phyloP scores from a whole-genome alignment of 164 flowering plant genomes.

The Umbilicus rupestris region DNA sequence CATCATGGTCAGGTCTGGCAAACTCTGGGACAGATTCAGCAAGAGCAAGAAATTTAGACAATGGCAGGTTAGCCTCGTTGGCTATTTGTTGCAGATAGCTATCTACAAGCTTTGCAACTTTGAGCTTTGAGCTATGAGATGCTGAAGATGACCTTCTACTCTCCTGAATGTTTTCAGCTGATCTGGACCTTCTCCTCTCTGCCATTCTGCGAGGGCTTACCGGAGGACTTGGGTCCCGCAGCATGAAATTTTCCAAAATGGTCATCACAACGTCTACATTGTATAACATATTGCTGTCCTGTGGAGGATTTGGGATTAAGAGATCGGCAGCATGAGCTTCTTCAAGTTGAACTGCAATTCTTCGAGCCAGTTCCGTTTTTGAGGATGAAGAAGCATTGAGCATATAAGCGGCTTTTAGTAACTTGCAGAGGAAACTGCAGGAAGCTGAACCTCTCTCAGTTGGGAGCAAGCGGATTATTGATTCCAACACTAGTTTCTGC shows the following conservation, averaged over 20 bases:
- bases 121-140: slow-evolving; percentile 68
- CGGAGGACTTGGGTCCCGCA: slow-evolving; percentile 77
- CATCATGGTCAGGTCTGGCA: slow-evolving; percentile 85
- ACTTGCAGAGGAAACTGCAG: slow-evolving; percentile 67
- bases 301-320: slow-evolving; percentile 49
- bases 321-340: slow-evolving; percentile 72
- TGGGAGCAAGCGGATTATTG: slow-evolving; percentile 73
- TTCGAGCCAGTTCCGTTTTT: slow-evolving; percentile 58
- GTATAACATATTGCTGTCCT: slow-evolving; percentile 30
- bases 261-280: slow-evolving; percentile 64
- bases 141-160: slow-evolving; percentile 65
- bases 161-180: slow-evolving; percentile 74
- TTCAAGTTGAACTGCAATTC: slow-evolving; percentile 71
- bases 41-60: slow-evolving; percentile 56
- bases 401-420: slow-evolving; percentile 66
- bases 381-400: slow-evolving; percentile 68
- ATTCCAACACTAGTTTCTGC: slow-evolving; percentile 57
- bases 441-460: slow-evolving; percentile 65
- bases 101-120: slow-evolving; percentile 86
- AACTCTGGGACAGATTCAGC: slow-evolving; percentile 75
- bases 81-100: slow-evolving; percentile 72
- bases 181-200: slow-evolving; percentile 61
- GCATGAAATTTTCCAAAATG: slow-evolving; percentile 72
- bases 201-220: slow-evolving; percentile 52
- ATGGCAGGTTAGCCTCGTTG: slow-evolving; percentile 51